Evolutionary conservation across 2,329 filamentous ascomycete species (phyloP).

Genomic region (Aspergillus pseudoviridinutans): DNA sequence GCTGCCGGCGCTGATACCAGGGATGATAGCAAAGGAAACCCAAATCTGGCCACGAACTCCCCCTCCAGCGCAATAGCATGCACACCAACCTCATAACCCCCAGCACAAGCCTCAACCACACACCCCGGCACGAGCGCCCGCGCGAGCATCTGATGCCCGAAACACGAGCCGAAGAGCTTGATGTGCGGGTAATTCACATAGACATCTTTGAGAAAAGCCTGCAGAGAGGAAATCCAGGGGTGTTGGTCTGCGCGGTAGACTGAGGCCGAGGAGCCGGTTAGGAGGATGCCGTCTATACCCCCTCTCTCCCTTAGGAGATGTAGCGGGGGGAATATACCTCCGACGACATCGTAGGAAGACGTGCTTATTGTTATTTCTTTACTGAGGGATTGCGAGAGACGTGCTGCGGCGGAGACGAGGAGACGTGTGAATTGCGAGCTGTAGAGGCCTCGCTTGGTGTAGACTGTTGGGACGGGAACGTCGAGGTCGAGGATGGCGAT

Average conservation of each 20-base stretch:
- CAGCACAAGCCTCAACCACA: slow-evolving; percentile 17
- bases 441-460: slow-evolving; percentile 30
- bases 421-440: slow-evolving; percentile 33
- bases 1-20: no score
- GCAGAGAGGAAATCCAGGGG: slow-evolving; percentile 27
- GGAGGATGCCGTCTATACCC: slow-evolving; percentile 26
- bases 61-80: slow-evolving; percentile 20
- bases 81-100: slow-evolving; percentile 30
- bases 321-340: slow-evolving; percentile 23
- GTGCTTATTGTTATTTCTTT: slow-evolving; percentile 21
- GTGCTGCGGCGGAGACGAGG: slow-evolving; percentile 27
- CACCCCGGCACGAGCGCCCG: slow-evolving; percentile 12
- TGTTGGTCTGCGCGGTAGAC: slow-evolving; percentile 24
- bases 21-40: no score
- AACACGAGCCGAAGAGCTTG: slow-evolving; percentile 33
- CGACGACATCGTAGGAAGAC: slow-evolving; percentile 31
- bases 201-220: slow-evolving; percentile 23
- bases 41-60: slow-evolving; percentile 9
- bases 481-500: slow-evolving; percentile 36
- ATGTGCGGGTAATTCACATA: slow-evolving; percentile 26
- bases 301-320: background rate
- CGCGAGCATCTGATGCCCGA: slow-evolving; percentile 30
- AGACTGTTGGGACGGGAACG: slow-evolving; percentile 30
- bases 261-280: slow-evolving; percentile 29
- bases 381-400: slow-evolving; percentile 16